Conservation (phyloP, 2,329 filamentous ascomycete species). For the Penicillium olsonii region DNA sequence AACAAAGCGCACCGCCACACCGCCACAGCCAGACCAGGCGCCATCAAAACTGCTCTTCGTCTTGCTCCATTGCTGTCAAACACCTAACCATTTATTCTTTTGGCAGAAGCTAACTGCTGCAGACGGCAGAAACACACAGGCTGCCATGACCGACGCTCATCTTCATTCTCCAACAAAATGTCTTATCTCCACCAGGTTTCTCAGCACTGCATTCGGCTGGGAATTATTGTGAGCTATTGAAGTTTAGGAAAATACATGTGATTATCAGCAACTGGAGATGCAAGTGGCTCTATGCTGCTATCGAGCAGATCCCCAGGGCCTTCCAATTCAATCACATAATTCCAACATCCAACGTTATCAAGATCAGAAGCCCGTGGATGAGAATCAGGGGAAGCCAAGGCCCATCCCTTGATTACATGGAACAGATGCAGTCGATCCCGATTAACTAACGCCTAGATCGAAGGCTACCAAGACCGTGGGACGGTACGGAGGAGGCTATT, state of each 20-base stretch:
- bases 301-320: too few relatives aligned
- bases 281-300: too few relatives aligned
- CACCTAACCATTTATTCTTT: background rate
- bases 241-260: background rate
- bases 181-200: background rate
- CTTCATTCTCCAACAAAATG: background rate
- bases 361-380: background rate
- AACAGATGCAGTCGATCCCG: background rate
- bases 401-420: background rate
- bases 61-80: background rate
- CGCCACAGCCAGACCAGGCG: constrained; percentile 12
- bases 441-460: constrained; percentile 8
- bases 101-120: too few relatives aligned
- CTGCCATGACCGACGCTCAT: background rate
- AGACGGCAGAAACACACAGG: too few relatives aligned
- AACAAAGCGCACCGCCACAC: constrained; percentile 9
- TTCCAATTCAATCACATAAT: constrained; percentile 7
- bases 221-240: background rate
- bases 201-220: background rate
- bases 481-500: background rate
- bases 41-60: background rate
- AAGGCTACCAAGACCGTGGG: constrained; percentile 4
- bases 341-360: constrained; percentile 1
- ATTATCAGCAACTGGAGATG: background rate
- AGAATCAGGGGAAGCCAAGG: constrained; percentile 1